phyloP scores from a whole-genome alignment of 495 filamentous ascomycete species.

The Articulospora tetracladia region DNA sequence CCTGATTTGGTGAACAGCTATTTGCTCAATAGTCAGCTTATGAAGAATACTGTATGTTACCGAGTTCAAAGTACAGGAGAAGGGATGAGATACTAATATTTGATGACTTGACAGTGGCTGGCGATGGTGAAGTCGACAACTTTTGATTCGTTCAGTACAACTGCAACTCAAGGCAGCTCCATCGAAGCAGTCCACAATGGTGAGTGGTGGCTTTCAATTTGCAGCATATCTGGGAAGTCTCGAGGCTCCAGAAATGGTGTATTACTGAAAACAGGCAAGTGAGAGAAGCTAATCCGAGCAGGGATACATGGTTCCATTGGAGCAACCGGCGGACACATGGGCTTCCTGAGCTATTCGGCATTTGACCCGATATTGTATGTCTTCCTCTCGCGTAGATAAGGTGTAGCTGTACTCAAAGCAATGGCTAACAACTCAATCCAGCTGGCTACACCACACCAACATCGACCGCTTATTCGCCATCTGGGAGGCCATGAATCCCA shows the following conservation, averaged over 20 bases:
- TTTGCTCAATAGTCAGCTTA: neutral
- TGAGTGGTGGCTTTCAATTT: no score
- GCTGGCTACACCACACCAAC: constrained; percentile 30
- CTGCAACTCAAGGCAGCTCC: constrained; percentile 20
- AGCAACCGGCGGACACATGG: constrained; percentile 37
- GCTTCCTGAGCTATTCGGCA: constrained; percentile 31
- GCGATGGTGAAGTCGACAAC: constrained; percentile 11
- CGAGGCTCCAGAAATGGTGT: no score
- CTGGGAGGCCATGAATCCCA: constrained; percentile 35
- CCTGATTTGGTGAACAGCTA: neutral
- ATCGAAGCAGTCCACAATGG: constrained; percentile 38
- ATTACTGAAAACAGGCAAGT: no score
- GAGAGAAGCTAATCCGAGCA: no score
- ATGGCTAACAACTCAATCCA: constrained; percentile 4
- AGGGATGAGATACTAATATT: neutral
- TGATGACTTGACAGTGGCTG: constrained; percentile 4
- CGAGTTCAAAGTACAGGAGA: neutral
- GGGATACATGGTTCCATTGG: constrained; percentile 40
- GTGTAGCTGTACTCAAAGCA: neutral
- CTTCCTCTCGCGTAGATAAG: neutral
- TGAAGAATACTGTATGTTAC: neutral
- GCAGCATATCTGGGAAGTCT: no score
- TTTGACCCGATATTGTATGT: constrained; percentile 45
- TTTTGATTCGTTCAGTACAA: constrained; percentile 16
- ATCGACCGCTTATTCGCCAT: constrained; percentile 39